These are phyloP conservation scores for Fusarium denticulatum DNA, from an alignment of 2,329 filamentous ascomycete species.

Conservation along the genomic window DNA sequence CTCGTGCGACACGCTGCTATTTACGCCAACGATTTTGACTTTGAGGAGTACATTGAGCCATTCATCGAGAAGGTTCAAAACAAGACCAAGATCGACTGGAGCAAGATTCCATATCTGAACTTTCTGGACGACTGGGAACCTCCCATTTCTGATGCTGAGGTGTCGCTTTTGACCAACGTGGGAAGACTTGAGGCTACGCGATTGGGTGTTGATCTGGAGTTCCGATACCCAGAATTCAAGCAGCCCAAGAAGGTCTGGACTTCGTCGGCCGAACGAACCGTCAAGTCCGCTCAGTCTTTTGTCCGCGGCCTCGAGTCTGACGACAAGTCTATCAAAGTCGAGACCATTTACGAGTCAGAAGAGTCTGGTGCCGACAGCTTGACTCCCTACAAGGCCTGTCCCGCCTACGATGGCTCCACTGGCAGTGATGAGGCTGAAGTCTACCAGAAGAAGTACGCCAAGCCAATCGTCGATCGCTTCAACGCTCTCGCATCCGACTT, in stretches of 20 bases:
- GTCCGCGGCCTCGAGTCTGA: constrained; percentile 65
- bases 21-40: constrained; percentile 69
- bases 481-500: constrained; percentile 64
- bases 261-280: constrained; percentile 70
- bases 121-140: constrained; percentile 67
- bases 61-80: constrained; percentile 69
- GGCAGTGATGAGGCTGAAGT: constrained; percentile 64
- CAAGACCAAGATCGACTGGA: constrained; percentile 65
- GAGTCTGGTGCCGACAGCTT: constrained; percentile 67
- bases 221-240: constrained; percentile 65
- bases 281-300: constrained; percentile 66
- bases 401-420: constrained; percentile 66
- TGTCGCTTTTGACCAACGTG: constrained; percentile 68
- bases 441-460: constrained; percentile 66
- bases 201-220: constrained; percentile 66
- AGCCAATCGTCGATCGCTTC: constrained; percentile 67
- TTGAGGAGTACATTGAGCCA: constrained; percentile 65
- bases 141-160: constrained; percentile 65
- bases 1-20: constrained; percentile 69
- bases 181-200: constrained; percentile 69
- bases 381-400: constrained; percentile 73
- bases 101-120: constrained; percentile 61
- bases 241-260: constrained; percentile 68
- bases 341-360: constrained; percentile 65
- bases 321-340: constrained; percentile 63